Percentiles rank a stretch among this genome's conserved stretches.
Conservation (phyloP, 2,329 filamentous ascomycete genomes). For the Microcyclosporella mali region DNA sequence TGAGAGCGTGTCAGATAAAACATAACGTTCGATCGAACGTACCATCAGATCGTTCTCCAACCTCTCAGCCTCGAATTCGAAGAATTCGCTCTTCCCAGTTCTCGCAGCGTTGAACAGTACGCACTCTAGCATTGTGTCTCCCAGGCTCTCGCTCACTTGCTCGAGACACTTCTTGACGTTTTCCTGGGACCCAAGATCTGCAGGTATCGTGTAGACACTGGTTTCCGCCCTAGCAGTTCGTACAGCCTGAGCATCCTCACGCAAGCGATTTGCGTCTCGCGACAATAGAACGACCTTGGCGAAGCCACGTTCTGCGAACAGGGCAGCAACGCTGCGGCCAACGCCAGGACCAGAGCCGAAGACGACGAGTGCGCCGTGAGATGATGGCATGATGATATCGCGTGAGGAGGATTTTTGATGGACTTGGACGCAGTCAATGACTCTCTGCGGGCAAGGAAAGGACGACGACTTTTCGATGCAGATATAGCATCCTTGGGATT, state of each 20-base stretch:
- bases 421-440: too few relatives aligned
- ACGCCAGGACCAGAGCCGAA: constrained; percentile 29
- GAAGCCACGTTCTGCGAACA: constrained; percentile 25
- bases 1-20: not conserved
- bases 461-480: too few relatives aligned
- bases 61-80: constrained; percentile 38
- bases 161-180: constrained; percentile 36
- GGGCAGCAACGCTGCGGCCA: constrained; percentile 22
- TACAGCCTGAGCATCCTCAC: constrained; percentile 19
- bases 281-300: constrained; percentile 22
- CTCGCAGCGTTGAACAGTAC: constrained; percentile 48
- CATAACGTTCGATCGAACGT: too few relatives aligned
- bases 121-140: constrained; percentile 35
- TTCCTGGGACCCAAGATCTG: constrained; percentile 38
- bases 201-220: constrained; percentile 35
- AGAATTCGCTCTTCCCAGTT: constrained; percentile 36
- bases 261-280: constrained; percentile 18
- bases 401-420: too few relatives aligned
- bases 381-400: constrained; percentile 2
- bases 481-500: too few relatives aligned
- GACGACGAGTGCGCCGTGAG: constrained; percentile 21
- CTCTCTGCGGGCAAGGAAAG: too few relatives aligned
- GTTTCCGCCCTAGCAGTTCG: constrained; percentile 8
- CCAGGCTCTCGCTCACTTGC: constrained; percentile 34
- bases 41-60: constrained; percentile 45